These are phyloP conservation scores for Sporothrix humicola DNA, from an alignment of 2,329 filamentous ascomycete genomes.

Conservation along the genomic window DNA sequence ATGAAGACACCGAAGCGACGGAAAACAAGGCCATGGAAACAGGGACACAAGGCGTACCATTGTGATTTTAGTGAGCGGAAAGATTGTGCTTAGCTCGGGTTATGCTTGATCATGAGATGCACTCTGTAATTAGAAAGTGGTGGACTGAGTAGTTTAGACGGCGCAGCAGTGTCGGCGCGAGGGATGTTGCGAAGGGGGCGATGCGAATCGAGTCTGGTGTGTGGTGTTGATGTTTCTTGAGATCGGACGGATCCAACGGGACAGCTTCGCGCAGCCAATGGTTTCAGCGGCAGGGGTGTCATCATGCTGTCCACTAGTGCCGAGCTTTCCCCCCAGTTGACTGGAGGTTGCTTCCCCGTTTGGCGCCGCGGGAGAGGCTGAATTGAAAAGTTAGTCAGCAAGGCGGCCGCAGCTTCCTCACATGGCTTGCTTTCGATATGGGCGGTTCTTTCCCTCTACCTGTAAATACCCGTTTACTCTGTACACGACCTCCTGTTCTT, in stretches of 20 bases:
- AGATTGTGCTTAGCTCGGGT: slow-evolving; percentile 17
- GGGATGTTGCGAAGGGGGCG: slow-evolving; percentile 4
- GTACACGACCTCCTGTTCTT: background rate
- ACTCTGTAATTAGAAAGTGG: background rate
- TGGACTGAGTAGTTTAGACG: background rate
- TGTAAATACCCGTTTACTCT: background rate
- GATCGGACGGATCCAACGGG: slow-evolving; percentile 1
- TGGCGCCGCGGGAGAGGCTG: slow-evolving; percentile 21
- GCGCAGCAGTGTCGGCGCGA: slow-evolving; percentile 26
- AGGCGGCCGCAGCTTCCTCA: background rate
- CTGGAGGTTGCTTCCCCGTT: background rate
- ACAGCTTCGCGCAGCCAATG: slow-evolving; percentile 16
- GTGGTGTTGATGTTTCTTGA: background rate
- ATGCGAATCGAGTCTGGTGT: background rate
- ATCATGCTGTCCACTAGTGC: slow-evolving; percentile 19
- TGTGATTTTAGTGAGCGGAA: slow-evolving; percentile 11
- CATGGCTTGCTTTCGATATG: background rate
- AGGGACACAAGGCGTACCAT: slow-evolving; percentile 19
- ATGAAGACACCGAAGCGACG: background rate
- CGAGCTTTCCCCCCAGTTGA: background rate
- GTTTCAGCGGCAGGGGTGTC: slow-evolving; percentile 18
- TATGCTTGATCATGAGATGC: slow-evolving; percentile 17
- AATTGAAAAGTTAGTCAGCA: slow-evolving; percentile 22
- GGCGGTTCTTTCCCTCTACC: background rate
- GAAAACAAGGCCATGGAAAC: background rate